Evolutionary conservation across 805 yeast genomes (phyloP).

Genomic region (Metschnikowia lunata): DNA sequence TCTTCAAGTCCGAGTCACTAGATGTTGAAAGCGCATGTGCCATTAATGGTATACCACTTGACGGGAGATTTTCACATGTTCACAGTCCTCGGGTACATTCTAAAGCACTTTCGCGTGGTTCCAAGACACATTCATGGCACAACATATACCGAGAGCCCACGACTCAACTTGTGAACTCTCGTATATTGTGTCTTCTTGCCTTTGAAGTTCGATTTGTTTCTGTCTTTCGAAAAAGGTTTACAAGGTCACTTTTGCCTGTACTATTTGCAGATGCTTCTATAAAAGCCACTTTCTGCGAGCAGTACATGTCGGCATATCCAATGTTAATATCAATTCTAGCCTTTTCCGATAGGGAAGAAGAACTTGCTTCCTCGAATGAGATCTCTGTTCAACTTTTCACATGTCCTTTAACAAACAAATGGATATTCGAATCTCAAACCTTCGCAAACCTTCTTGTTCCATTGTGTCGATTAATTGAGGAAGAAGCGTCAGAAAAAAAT

Average conservation of each 20-base stretch:
- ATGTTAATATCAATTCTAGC: constrained; percentile 46
- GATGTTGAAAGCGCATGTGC: constrained; percentile 21
- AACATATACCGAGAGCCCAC: neutral
- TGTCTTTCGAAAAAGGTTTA: constrained; percentile 43
- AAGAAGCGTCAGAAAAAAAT: constrained; percentile 33
- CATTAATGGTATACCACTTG: constrained; percentile 30
- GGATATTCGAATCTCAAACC: constrained; percentile 20
- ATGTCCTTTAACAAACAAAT: constrained; percentile 37
- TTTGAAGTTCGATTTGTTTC: constrained; percentile 61
- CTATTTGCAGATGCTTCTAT: constrained; percentile 46
- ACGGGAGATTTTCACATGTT: constrained; percentile 26
- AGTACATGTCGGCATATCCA: constrained; percentile 53
- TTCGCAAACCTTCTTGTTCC: constrained; percentile 44
- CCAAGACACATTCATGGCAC: too few species aligned
- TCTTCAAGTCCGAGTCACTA: constrained; percentile 12
- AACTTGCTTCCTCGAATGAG: constrained; percentile 30
- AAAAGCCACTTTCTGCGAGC: constrained; percentile 48
- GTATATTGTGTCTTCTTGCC: constrained; percentile 54
- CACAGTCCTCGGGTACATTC: neutral
- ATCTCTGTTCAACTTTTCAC: constrained; percentile 40
- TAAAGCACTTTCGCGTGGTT: too few species aligned
- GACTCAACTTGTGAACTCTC: constrained; percentile 29
- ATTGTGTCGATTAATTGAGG: constrained; percentile 39
- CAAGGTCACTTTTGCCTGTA: constrained; percentile 50
- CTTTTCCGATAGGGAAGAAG: constrained; percentile 48